Evolutionary conservation across 73 alveolate species (phyloP), one percentile per base, ranked within the genome.

Genomic region (Effrenium voratum): DNA sequence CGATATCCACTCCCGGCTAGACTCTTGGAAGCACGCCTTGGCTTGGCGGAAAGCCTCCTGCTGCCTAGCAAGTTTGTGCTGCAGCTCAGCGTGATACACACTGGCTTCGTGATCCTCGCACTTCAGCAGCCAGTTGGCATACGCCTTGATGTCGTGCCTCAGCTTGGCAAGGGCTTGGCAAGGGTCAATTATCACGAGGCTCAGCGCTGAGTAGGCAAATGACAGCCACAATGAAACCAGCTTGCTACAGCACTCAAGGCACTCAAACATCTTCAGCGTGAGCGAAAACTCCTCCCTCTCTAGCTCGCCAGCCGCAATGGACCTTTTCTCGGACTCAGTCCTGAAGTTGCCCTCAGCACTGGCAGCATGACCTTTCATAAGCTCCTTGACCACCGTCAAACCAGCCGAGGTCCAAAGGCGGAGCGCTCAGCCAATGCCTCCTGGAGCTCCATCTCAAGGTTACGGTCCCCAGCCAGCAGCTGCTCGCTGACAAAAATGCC

Each of bases 121-220:
- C 46, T 26, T 19, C 40, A 45, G 3, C 22, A 1, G 2, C 91
- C 91, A 80, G 34, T 2, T 30, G 47, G 6, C 70, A 70, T 45
- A 80, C 46, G 91, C 70, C 70, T 45, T 43, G 47, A 80, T 8
- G 47, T 80, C 91, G 45, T 80, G 91, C 66, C 91, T 76, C 34
- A 49, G 5, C 83, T n/a, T 72, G 83, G n/a, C n/a, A n/a, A 72
- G 46, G 45, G 44, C 5, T 6, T 26, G 83, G 34, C 46, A 72
- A 26, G n/a, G n/a, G n/a, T n/a, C n/a, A n/a, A n/a, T n/a, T n/a
- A n/a, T n/a, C n/a, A n/a, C n/a, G n/a, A n/a, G n/a, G n/a, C n/a
- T n/a, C n/a, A n/a, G n/a, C n/a, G n/a, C n/a, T n/a, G n/a, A n/a
- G n/a, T n/a, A n/a, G n/a, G n/a, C n/a, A n/a, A n/a, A n/a, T n/a